Evolutionary conservation across 257 asterid species (phyloP).

Genomic region (Rhazya stricta): DNA sequence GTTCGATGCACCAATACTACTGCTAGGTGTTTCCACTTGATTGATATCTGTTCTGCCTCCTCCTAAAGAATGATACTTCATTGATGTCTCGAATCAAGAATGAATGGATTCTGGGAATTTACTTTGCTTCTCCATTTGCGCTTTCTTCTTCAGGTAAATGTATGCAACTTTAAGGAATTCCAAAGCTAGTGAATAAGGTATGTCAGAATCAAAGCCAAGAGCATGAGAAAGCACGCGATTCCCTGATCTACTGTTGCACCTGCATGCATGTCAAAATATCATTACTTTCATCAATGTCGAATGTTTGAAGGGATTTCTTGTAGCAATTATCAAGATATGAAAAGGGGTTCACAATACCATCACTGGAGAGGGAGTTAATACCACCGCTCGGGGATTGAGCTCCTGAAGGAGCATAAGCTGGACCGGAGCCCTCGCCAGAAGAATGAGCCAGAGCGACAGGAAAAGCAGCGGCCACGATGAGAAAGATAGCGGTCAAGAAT

Average conservation of each 20-base stretch:
- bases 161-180: not conserved
- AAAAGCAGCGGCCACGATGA: conserved; percentile 19
- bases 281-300: not conserved
- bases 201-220: conserved; percentile 32
- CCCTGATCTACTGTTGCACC: conserved; percentile 37
- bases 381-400: not conserved
- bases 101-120: no score
- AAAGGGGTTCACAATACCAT: conserved; percentile 32
- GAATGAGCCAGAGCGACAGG: conserved; percentile 16
- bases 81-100: no score
- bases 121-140: no score
- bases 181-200: conserved; percentile 27
- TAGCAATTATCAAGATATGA: not conserved
- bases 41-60: no score
- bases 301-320: conserved; percentile 9
- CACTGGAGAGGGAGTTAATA: not conserved
- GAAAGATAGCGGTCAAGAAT: conserved; percentile 10
- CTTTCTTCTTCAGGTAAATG: no score
- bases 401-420: conserved; percentile 24
- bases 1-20: no score
- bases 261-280: conserved; percentile 1
- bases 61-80: no score
- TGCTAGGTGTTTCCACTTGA: no score
- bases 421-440: not conserved
- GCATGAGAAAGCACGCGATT: conserved; percentile 30